Conservation (phyloP, 2,329 filamentous ascomycete genomes). For the Penicillium sp. region DNA sequence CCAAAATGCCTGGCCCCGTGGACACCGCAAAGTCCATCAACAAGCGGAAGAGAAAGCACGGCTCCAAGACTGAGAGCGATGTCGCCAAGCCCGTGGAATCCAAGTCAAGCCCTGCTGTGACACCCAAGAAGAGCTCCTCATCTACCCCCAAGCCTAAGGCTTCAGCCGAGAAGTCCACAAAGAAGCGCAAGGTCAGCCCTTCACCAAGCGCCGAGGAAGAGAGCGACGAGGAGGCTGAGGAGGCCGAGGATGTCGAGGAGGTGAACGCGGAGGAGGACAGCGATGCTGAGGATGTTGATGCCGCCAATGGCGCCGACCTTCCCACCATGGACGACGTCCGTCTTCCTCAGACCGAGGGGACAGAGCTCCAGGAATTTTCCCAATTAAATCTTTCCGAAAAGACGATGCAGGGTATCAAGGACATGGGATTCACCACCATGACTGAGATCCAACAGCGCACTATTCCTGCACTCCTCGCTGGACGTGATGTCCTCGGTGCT, state of each 20-base stretch:
- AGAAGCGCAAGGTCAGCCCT: slow-evolving; percentile 43
- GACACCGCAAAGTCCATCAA: slow-evolving; percentile 43
- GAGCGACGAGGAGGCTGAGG: slow-evolving; percentile 29
- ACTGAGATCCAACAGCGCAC: slow-evolving; percentile 88
- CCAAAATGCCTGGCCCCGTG: slow-evolving; percentile 39
- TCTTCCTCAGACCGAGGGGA: slow-evolving; percentile 58
- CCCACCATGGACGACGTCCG: slow-evolving; percentile 55
- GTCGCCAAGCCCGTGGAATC: slow-evolving; percentile 28
- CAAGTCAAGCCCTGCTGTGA: slow-evolving; percentile 21
- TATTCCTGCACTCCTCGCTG: slow-evolving; percentile 85
- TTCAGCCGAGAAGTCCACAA: slow-evolving; percentile 30
- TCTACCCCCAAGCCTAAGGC: slow-evolving; percentile 26
- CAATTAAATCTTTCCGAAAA: slow-evolving; percentile 85
- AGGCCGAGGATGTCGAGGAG: slow-evolving; percentile 32
- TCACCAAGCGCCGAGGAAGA: slow-evolving; percentile 39
- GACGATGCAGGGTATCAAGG: slow-evolving; percentile 82
- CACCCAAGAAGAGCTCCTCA: slow-evolving; percentile 21
- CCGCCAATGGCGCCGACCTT: slow-evolving; percentile 46
- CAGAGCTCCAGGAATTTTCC: slow-evolving; percentile 69
- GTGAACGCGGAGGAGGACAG: slow-evolving; percentile 30
- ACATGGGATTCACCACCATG: slow-evolving; percentile 95
- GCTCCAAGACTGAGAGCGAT: slow-evolving; percentile 28
- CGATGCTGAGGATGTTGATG: slow-evolving; percentile 26
- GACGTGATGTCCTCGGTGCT: slow-evolving; percentile 88
- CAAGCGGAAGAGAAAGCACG: slow-evolving; percentile 51